A percentile compares a stretch with the other conserved stretches of the same genome.
Conservation (phyloP, 345 rosid genomes). For the Murraya paniculata region DNA sequence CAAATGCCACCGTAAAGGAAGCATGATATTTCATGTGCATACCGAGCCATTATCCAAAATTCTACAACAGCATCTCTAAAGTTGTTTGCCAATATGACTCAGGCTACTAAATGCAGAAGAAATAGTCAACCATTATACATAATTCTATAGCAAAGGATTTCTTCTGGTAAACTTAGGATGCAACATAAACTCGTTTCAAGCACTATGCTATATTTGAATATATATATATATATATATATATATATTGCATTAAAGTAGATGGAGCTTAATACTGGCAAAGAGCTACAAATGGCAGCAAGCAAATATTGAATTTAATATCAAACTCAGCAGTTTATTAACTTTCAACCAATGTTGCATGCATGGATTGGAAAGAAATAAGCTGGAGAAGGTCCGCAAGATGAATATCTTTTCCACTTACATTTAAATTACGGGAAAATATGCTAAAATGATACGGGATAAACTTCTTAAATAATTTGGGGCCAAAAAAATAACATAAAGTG, state of each 20-base stretch:
- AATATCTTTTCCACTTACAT: background rate
- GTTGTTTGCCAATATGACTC: background rate
- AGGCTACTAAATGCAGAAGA: background rate
- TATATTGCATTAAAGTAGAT: background rate
- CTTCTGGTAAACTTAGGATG: background rate
- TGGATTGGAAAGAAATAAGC: background rate
- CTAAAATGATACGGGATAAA: background rate
- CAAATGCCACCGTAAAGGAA: background rate
- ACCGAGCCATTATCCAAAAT: background rate
- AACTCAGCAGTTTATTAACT: background rate
- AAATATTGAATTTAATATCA: background rate
- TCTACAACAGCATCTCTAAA: background rate
- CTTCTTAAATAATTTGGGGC: background rate
- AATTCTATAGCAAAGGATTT: background rate
- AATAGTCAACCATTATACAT: background rate
- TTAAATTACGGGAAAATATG: background rate
- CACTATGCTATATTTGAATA: background rate
- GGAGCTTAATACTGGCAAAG: background rate
- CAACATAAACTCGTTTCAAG: background rate
- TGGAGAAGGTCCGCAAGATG: background rate
- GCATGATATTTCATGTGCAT: background rate
- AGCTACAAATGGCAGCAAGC: background rate
- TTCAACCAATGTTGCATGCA: background rate
- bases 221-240: too few relatives aligned
- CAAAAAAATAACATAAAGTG: conserved; percentile 6